Evolutionary conservation across 768 basidiomycete species (phyloP).

Genomic region (Boletus bicolor): DNA sequence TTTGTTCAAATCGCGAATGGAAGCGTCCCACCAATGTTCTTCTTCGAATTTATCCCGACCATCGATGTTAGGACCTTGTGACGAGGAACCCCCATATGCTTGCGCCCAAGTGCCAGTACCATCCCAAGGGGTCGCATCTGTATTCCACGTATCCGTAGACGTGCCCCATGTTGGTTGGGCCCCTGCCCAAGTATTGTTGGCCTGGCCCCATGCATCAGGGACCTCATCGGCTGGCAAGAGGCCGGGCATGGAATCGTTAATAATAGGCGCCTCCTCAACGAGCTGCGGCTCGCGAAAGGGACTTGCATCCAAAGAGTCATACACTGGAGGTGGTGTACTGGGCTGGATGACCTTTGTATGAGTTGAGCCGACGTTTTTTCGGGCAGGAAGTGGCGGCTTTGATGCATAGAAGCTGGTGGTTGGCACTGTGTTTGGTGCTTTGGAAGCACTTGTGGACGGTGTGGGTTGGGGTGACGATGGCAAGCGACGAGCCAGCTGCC

Average conservation of each 20-base stretch:
- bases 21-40: conserved; percentile 64
- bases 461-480: conserved; percentile 46
- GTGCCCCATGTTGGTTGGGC: conserved; percentile 12
- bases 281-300: conserved; percentile 56
- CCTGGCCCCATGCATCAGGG: conserved; percentile 18
- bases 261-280: conserved; percentile 41
- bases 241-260: conserved; percentile 35
- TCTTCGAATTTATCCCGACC: conserved; percentile 63
- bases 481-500: conserved; percentile 32
- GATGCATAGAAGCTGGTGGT: conserved; percentile 30
- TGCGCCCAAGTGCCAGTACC: conserved; percentile 21
- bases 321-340: conserved; percentile 27
- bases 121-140: conserved; percentile 27
- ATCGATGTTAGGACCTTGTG: conserved; percentile 46
- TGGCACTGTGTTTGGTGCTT: conserved; percentile 23
- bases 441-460: conserved; percentile 31
- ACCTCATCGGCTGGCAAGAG: conserved; percentile 37
- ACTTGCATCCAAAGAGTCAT: conserved; percentile 20
- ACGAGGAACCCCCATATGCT: conserved; percentile 18
- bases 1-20: conserved; percentile 38
- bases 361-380: conserved; percentile 35
- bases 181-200: conserved; percentile 15
- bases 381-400: conserved; percentile 35
- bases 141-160: conserved; percentile 19
- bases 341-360: conserved; percentile 35